Evolutionary conservation across 169 alveolate species (phyloP).

Genomic region (Plasmodium malariae): DNA sequence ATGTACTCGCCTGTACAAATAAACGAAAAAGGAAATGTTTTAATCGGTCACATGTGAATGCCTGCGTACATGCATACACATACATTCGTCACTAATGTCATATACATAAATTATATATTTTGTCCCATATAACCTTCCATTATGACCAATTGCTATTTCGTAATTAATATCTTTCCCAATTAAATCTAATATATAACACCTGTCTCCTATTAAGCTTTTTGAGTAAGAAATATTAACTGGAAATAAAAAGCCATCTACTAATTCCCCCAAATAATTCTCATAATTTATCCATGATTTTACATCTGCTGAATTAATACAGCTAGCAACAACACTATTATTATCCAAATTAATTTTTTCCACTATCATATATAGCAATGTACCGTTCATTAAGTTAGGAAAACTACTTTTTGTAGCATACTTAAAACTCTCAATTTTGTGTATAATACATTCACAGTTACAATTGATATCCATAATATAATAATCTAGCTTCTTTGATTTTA

Average conservation of each 20-base stretch:
- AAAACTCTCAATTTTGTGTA: slow-evolving; percentile 83
- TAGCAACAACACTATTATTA: slow-evolving; percentile 72
- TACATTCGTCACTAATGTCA: background rate
- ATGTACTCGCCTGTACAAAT: slow-evolving; percentile 23
- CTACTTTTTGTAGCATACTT: slow-evolving; percentile 84
- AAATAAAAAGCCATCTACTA: slow-evolving; percentile 80
- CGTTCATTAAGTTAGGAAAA: slow-evolving; percentile 78
- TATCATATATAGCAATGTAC: slow-evolving; percentile 81
- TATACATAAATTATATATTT: background rate
- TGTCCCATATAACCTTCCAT: slow-evolving; percentile 79
- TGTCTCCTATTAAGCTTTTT: slow-evolving; percentile 58
- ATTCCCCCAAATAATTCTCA: slow-evolving; percentile 85
- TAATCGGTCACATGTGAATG: slow-evolving; percentile 45
- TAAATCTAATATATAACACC: slow-evolving; percentile 79
- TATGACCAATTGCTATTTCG: slow-evolving; percentile 85
- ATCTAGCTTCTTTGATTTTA: slow-evolving; percentile 81
- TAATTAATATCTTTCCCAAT: slow-evolving; percentile 78
- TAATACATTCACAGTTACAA: slow-evolving; percentile 79
- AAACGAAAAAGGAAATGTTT: slow-evolving; percentile 17
- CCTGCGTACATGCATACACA: background rate
- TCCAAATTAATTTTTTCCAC: slow-evolving; percentile 71
- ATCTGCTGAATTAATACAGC: slow-evolving; percentile 80
- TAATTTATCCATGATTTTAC: slow-evolving; percentile 84
- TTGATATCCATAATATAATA: slow-evolving; percentile 82
- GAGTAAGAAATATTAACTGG: slow-evolving; percentile 76